Conservation (phyloP, 768 basidiomycete genomes). For the Amanita polypyramis region DNA sequence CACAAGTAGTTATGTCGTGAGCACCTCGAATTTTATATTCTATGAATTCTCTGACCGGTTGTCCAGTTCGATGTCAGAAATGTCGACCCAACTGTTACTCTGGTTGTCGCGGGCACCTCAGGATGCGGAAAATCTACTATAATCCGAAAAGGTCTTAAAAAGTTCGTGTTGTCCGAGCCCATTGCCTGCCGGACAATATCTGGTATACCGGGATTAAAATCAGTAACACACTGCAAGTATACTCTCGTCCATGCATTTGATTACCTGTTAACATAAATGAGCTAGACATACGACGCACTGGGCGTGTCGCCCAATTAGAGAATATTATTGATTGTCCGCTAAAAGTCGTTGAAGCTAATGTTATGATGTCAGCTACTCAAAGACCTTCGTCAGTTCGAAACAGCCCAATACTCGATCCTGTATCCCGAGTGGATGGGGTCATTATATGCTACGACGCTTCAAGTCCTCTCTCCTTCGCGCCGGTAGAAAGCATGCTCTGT, state of each 20-base stretch:
- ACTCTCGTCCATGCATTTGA: neutral
- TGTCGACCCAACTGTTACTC: slow-evolving; percentile 30
- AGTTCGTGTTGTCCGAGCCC: slow-evolving; percentile 41
- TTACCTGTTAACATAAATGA: neutral
- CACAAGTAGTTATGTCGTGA: slow-evolving; percentile 24
- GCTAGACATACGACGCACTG: slow-evolving; percentile 25
- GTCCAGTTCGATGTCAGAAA: slow-evolving; percentile 11
- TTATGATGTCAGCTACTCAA: slow-evolving; percentile 23
- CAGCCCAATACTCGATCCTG: slow-evolving; percentile 36
- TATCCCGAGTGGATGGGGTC: slow-evolving; percentile 62
- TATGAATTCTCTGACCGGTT: neutral
- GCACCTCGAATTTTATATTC: slow-evolving; percentile 12
- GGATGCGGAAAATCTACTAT: slow-evolving; percentile 82
- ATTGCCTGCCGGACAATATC: slow-evolving; percentile 13
- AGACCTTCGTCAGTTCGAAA: slow-evolving; percentile 11
- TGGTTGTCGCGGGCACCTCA: slow-evolving; percentile 71
- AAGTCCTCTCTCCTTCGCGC: slow-evolving; percentile 47
- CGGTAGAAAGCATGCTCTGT: slow-evolving; percentile 65
- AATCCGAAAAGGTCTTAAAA: slow-evolving; percentile 66
- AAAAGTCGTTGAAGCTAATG: slow-evolving; percentile 46
- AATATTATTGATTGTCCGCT: slow-evolving; percentile 31
- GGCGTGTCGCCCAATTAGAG: slow-evolving; percentile 22
- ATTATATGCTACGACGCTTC: slow-evolving; percentile 83
- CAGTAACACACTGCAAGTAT: neutral
- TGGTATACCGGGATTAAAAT: neutral